Evolutionary conservation across 2,329 filamentous ascomycete species (phyloP), one percentile per base, ranked within the genome.

Genomic region (Colletotrichum destructivum): DNA sequence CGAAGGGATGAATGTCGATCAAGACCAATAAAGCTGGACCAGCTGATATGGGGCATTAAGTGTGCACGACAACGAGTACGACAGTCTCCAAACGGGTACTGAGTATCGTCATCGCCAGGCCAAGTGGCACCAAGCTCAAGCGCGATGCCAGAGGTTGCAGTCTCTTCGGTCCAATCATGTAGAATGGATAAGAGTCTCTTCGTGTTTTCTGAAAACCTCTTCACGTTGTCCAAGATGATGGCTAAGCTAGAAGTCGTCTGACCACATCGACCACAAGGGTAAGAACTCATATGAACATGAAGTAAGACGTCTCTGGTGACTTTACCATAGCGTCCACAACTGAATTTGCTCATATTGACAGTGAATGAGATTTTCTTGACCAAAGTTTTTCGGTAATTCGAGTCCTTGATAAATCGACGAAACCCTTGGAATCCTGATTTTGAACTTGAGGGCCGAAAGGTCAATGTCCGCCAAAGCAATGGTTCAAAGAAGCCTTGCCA

Each of bases 141-240:
- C 1, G 52, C n/a, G 38, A 65, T 49, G 4, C 62, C 52, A 47
- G 1, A 11, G 5, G 18, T 18, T 6, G 62, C 9, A 18, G n/a
- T 40, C 62, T 26, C 55, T 26, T 26, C 26, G 26, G 26, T 26
- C 26, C 26, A 26, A 49, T 26, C 38, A 49, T 51, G 26, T 6
- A 65, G 51, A 38, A 47, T 21, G 8, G 40, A 57, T 4, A 65
- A 26, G 11, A 65, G 40, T n/a, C 23, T 13, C 40, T 38, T 16
- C n/a, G 56, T 7, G 16, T 31, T 64, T n/a, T 47, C 18, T 35
- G 38, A 65, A 65, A 49, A 49, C 52, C 42, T 49, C 52, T 65
- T 31, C 3, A 26, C 26, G 44, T 21, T 65, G 18, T 49, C 52
- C 12, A 57, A 23, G 16, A 57, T 7, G 18, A 40, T 26, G 47